Percentiles rank a stretch among this genome's conserved stretches.
Conservation (phyloP, 2,329 filamentous ascomycete species). For the Rhynchosporium agropyri region DNA sequence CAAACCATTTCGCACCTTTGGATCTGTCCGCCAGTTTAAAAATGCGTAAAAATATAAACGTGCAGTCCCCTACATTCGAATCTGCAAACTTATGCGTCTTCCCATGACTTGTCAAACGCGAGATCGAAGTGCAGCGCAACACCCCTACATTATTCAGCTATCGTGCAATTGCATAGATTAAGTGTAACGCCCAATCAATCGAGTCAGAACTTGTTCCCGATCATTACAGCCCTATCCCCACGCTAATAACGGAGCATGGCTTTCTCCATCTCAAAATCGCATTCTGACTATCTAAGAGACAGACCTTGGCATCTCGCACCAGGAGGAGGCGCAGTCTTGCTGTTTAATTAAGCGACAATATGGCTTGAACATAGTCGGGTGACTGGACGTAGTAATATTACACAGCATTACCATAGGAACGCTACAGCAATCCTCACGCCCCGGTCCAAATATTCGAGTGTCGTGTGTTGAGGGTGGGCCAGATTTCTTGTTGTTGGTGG, state of each 20-base stretch:
- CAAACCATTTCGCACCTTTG: too few species aligned
- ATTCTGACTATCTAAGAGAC: neutral
- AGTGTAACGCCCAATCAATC: neutral
- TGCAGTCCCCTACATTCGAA: too few species aligned
- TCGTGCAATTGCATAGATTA: neutral
- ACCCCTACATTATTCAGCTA: too few species aligned
- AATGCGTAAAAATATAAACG: too few species aligned
- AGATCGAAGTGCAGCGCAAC: too few species aligned
- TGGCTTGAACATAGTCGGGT: neutral
- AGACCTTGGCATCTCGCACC: neutral
- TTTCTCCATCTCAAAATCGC: neutral
- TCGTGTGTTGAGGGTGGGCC: too few species aligned
- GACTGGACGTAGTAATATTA: neutral
- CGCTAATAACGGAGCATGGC: neutral
- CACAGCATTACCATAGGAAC: neutral
- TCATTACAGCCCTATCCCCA: too few species aligned
- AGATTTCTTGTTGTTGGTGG: neutral
- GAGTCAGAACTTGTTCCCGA: neutral
- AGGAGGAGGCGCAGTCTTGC: constrained; percentile 5
- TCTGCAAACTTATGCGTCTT: too few species aligned
- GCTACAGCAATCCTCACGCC: neutral
- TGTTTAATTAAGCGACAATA: constrained; percentile 9
- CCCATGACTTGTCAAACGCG: too few species aligned
- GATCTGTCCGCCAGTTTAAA: too few species aligned
- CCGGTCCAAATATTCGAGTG: neutral